These are phyloP conservation scores for Angomonas deanei DNA, from an alignment of 208 protist genomes.

Conservation along the genomic window DNA sequence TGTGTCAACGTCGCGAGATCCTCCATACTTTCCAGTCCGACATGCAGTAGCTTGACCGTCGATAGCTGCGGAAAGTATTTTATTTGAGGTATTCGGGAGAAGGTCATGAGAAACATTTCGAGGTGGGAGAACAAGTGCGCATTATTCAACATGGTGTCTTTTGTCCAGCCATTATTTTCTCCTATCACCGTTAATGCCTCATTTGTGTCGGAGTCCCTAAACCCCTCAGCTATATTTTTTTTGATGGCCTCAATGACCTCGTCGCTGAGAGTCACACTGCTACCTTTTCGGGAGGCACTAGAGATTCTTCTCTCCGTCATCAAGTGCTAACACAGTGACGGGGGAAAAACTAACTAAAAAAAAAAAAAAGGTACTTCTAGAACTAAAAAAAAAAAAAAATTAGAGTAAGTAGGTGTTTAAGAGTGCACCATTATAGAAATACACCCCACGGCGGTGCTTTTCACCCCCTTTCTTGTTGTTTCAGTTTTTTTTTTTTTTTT, in stretches of 20 bases:
- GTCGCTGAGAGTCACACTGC: background rate
- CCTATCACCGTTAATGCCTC: slow-evolving; percentile 61
- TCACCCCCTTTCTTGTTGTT: background rate
- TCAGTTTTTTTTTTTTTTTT: background rate
- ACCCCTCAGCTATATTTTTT: slow-evolving; percentile 23
- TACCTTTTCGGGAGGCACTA: background rate
- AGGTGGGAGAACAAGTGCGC: slow-evolving; percentile 57
- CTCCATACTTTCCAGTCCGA: slow-evolving; percentile 66
- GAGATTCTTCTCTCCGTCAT: background rate
- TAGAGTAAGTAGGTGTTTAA: background rate
- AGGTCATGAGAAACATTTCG: slow-evolving; percentile 81
- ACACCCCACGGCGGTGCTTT: background rate
- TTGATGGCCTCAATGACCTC: slow-evolving; percentile 41
- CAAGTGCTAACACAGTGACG: background rate
- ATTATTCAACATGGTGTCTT: slow-evolving; percentile 52
- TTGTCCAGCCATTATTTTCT: slow-evolving; percentile 79
- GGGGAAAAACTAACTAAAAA: background rate
- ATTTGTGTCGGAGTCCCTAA: slow-evolving; percentile 39
- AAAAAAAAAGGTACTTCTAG: background rate
- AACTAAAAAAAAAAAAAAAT: slow-evolving; percentile 15
- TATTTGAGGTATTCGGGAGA: slow-evolving; percentile 53
- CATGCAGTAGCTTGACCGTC: slow-evolving; percentile 72
- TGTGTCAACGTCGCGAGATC: slow-evolving; percentile 47
- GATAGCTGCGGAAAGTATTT: slow-evolving; percentile 69
- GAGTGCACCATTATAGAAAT: background rate